These are phyloP conservation scores for Plasmodium coatneyi DNA, from an alignment of 169 alveolate genomes.

Conservation along the genomic window DNA sequence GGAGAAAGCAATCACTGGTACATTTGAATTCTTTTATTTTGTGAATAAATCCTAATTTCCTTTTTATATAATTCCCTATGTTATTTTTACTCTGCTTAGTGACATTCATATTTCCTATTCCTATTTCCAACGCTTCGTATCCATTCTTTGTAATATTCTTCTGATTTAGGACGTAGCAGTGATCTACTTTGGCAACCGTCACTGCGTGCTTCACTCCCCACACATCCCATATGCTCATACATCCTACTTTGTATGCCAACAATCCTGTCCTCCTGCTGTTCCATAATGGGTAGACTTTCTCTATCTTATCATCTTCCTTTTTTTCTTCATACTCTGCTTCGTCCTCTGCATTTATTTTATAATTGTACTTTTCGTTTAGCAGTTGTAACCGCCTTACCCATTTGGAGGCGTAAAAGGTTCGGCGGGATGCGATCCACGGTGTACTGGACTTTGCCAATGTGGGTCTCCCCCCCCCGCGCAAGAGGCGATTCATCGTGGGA, in stretches of 20 bases:
- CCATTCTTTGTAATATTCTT: conserved; percentile 87
- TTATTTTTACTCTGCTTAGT: conserved; percentile 84
- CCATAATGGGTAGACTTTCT: conserved; percentile 65
- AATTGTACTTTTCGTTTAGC: conserved; percentile 66
- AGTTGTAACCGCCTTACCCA: conserved; percentile 72
- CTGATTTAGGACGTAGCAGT: conserved; percentile 87
- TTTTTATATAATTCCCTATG: conserved; percentile 84
- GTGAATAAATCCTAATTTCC: conserved; percentile 85
- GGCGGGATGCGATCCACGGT: neutral
- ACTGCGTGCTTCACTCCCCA: conserved; percentile 92
- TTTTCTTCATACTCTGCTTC: conserved; percentile 69
- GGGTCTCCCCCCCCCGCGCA: neutral
- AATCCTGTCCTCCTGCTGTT: conserved; percentile 82
- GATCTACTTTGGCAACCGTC: conserved; percentile 87
- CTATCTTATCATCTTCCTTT: conserved; percentile 50
- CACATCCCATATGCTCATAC: conserved; percentile 91
- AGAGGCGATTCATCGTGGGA: neutral
- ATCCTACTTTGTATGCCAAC: conserved; percentile 89
- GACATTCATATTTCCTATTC: conserved; percentile 86
- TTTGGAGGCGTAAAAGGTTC: conserved; percentile 67
- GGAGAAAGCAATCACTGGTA: conserved; percentile 89
- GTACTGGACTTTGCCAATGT: neutral
- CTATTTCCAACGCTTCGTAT: conserved; percentile 90
- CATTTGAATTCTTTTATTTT: conserved; percentile 88
- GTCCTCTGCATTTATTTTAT: conserved; percentile 41